These are phyloP conservation scores for Solanum bulbocastanum DNA, from an alignment of 257 asterid species.

Conservation along the genomic window DNA sequence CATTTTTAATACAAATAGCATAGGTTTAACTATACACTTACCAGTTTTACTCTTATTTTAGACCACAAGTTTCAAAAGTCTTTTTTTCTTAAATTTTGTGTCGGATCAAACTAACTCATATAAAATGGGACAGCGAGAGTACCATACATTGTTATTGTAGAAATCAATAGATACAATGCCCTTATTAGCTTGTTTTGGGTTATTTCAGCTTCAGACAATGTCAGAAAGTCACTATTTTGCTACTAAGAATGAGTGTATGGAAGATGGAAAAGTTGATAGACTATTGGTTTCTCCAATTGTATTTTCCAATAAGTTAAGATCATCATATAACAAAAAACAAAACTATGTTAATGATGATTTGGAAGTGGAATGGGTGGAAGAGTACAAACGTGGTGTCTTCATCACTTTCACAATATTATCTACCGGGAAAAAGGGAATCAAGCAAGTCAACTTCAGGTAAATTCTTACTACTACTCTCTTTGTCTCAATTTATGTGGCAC, in stretches of 20 bases:
- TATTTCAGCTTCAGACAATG: constrained; percentile 26
- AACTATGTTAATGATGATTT: not conserved
- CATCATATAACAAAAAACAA: constrained; percentile 6
- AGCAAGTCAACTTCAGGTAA: constrained; percentile 40
- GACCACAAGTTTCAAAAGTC: no score
- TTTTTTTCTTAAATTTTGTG: no score
- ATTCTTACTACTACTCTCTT: not conserved
- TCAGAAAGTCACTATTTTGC: constrained; percentile 13
- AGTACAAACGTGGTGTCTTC: constrained; percentile 32
- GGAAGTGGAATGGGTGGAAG: constrained; percentile 27
- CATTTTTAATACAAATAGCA: no score
- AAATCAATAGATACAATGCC: not conserved
- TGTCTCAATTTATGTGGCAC: no score
- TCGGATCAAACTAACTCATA: no score
- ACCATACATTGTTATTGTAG: not conserved
- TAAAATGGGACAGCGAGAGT: no score
- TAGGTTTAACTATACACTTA: no score
- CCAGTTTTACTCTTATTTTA: no score
- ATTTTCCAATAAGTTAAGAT: constrained; percentile 16
- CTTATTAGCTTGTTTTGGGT: not conserved
- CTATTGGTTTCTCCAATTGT: constrained; percentile 20
- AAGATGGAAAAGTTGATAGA: constrained; percentile 10
- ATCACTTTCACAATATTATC: constrained; percentile 17
- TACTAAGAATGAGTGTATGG: not conserved
- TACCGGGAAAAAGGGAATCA: constrained; percentile 20